Base-by-base conservation (phyloP, 805 yeast genomes). In the Schwanniomyces pseudopolymorphus region DNA sequence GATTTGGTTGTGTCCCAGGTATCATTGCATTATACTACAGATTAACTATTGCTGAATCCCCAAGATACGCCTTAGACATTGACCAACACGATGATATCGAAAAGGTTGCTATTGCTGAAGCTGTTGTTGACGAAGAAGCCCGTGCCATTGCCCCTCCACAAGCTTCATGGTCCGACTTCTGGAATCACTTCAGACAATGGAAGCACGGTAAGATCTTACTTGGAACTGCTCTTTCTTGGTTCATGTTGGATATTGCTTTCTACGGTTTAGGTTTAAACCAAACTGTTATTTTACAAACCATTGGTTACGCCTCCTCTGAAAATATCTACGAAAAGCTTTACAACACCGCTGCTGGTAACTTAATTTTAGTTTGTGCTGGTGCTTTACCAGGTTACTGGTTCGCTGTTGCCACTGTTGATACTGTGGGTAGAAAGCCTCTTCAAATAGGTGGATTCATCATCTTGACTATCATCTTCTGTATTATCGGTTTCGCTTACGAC, bases 181-280 rank as follows among this genome's bases (percentile, higher is more conserved):
- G 71, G 53, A 31, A 50, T 27, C 96, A 92, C 65, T 89, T 89
- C 64, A 65, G 78, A 42, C 85, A 89, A 76, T 89, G 96, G 96
- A 89, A 78, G 71, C 84, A 89, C 70, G 83, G 85, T 72, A 88
- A 86, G 74, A 81, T 89, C 52, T 75, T 89, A 55, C 57, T 89
- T 45, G 96, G 96, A 70, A 87, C 96, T 58, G 95, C 96, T 53
- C 89, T 87, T 69, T 83, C 90, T 22, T 89, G 97, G 97, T 88
- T 88, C 74, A 75, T 82, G 75, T 77, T 89, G 69, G 96, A 89
- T 76, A 85, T 89, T 67, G 96, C 96, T 39, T 88, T 78, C 74
- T 89, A 89, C 63, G 97, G 97, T 72, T 77, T 89, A 63, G 85
- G 88, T 69, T 79, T 89, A 62, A 89, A 89, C 77, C 74, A 91